Percentiles rank a stretch among this genome's conserved stretches.
These are phyloP conservation scores for Telfairia occidentalis DNA, from an alignment of 331 rosid genomes.

Conservation along the genomic window DNA sequence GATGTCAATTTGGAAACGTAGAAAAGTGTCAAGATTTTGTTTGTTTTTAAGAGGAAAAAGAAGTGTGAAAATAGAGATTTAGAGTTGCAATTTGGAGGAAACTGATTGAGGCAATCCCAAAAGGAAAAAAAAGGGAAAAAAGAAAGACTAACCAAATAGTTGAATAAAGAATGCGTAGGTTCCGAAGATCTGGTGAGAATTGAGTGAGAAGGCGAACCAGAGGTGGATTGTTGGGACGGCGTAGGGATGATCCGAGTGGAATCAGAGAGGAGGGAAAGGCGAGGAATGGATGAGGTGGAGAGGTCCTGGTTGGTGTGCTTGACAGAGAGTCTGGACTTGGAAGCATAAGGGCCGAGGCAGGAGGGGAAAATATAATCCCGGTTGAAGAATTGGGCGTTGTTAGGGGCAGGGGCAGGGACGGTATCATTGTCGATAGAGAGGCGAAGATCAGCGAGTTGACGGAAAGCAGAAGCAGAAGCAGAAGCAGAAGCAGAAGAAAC, in stretches of 20 bases:
- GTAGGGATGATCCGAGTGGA: background rate
- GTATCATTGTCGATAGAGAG: conserved; percentile 22
- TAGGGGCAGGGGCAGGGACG: background rate
- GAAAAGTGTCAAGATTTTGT: background rate
- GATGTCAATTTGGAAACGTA: background rate
- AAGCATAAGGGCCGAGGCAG: conserved; percentile 45
- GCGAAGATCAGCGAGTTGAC: conserved; percentile 24
- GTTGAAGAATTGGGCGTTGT: conserved; percentile 29
- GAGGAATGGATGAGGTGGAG: conserved; percentile 16
- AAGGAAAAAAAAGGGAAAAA: background rate
- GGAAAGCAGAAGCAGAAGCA: background rate
- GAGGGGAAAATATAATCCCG: conserved; percentile 73
- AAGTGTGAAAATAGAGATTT: background rate
- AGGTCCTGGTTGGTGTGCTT: conserved; percentile 12
- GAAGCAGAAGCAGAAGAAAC: conserved; percentile 11
- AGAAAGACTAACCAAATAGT: conserved; percentile 33
- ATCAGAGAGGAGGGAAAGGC: background rate
- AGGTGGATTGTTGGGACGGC: too few relatives aligned
- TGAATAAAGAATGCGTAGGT: conserved; percentile 16
- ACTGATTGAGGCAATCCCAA: background rate
- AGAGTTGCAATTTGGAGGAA: background rate
- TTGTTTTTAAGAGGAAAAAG: background rate
- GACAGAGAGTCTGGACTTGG: conserved; percentile 24
- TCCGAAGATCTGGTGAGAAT: conserved; percentile 11
- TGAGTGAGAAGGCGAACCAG: conserved; percentile 2